Evolutionary conservation across 202 grass and related monocot species (phyloP), one percentile per base, ranked within the genome.

Genomic region (Bolboschoenoplectus hybrid): DNA sequence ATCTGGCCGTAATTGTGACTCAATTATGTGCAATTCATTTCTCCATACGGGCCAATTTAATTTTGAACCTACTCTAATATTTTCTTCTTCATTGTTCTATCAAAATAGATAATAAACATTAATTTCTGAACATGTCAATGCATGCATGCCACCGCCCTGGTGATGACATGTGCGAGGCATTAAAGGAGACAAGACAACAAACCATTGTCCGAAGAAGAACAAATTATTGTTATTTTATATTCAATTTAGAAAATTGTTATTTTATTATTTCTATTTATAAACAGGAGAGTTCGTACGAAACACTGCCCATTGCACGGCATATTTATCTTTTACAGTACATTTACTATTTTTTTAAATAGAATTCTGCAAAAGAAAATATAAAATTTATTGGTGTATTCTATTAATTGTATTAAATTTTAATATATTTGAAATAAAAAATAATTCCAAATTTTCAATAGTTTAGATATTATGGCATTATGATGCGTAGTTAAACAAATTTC

Each of bases 91-190:
- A 8, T 47, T 46, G 2, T 53, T 77, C 14, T 51, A 26, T 26
- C 26, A 26, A 26, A 26, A 26, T 26, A 26, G 26, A 26, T 26
- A 26, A 26, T 26, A 26, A 26, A 26, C 75, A 80, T 80, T 61
- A 80, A 43, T 80, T 56, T 61, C 53, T 80, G 52, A 58, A 50
- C 75, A 60, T 80, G 53, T 61, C 36, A 40, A 61, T 61, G 75
- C 75, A 80, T 80, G 13, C 35, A 80, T 61, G 57, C 56, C 75
- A 80, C 53, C 53, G 53, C 75, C 44, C 75, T 80, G 17, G 75
- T 41, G 16, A 80, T 80, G 75, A 80, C 53, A 60, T 80, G 75
- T 80, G 75, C 51, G 26, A 11, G 35, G 53, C 75, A 80, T 80
- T 80, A 61, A 80, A 60, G 10, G 7, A 80, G 1, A 80, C 2